Evolutionary conservation across 257 asterid genomes (phyloP).

Genomic region (Penstemon davidsonii): DNA sequence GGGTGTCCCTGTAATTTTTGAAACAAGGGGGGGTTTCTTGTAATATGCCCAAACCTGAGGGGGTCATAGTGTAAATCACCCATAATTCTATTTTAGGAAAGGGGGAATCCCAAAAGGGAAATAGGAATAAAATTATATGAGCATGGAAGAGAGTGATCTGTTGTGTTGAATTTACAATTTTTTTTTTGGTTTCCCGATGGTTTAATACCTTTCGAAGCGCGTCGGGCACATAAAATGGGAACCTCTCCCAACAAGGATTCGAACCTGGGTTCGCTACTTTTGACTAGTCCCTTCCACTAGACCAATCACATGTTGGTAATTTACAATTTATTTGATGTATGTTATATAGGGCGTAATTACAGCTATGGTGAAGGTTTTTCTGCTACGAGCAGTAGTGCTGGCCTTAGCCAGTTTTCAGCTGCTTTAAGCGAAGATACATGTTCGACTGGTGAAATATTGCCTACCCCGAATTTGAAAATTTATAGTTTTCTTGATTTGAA

Average conservation of each 20-base stretch:
- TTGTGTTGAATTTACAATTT: slow-evolving; percentile 19
- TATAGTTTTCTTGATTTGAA: slow-evolving; percentile 47
- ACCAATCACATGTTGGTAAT: neutral
- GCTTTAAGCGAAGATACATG: slow-evolving; percentile 40
- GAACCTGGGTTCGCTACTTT: no score
- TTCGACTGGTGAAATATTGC: slow-evolving; percentile 40
- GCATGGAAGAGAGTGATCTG: neutral
- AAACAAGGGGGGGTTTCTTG: no score
- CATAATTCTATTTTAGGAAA: neutral
- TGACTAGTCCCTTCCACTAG: no score
- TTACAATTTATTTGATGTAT: slow-evolving; percentile 4
- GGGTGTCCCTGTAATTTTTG: no score
- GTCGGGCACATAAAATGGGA: no score
- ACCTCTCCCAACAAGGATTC: no score
- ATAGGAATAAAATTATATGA: no score
- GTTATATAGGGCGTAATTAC: slow-evolving; percentile 43
- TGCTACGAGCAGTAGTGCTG: slow-evolving; percentile 45
- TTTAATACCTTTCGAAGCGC: no score
- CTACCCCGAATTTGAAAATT: slow-evolving; percentile 39
- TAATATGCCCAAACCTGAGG: no score
- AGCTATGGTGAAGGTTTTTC: slow-evolving; percentile 48
- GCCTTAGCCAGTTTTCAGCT: slow-evolving; percentile 42
- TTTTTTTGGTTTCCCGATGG: no score
- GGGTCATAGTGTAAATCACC: no score
- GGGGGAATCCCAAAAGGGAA: neutral